Evolutionary conservation across 2,329 filamentous ascomycete genomes (phyloP).

Genomic region (Cordyceps farinosa): DNA sequence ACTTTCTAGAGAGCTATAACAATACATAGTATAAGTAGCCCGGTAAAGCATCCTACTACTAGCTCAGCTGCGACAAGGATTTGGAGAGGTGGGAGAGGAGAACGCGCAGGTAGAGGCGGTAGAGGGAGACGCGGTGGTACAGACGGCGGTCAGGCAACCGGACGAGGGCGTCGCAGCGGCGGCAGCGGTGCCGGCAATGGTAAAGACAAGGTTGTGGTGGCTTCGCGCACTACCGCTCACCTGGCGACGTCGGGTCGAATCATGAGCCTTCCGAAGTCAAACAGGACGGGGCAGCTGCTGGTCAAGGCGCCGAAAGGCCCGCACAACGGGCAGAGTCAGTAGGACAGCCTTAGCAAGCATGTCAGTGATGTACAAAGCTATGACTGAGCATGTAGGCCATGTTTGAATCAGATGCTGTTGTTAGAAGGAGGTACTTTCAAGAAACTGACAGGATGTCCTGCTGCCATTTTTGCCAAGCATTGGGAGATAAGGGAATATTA

Average conservation of each 20-base stretch:
- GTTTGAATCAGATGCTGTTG: too few relatives aligned
- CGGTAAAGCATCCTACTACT: slow-evolving; percentile 22
- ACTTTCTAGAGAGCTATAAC: slow-evolving; percentile 81
- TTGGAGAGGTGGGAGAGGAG: neutral
- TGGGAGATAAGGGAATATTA: too few relatives aligned
- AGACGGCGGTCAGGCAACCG: slow-evolving; percentile 26
- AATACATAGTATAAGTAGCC: slow-evolving; percentile 40
- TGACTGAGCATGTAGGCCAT: slow-evolving; percentile 29
- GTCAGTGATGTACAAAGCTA: slow-evolving; percentile 39
- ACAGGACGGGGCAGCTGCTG: slow-evolving; percentile 40
- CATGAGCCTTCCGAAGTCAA: slow-evolving; percentile 44
- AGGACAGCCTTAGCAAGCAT: slow-evolving; percentile 14
- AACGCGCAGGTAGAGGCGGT: slow-evolving; percentile 30
- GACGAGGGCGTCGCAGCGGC: slow-evolving; percentile 38
- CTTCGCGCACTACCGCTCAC: slow-evolving; percentile 58
- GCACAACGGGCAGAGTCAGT: slow-evolving; percentile 17
- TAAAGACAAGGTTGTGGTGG: slow-evolving; percentile 41
- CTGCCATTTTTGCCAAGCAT: too few relatives aligned
- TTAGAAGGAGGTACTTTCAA: too few relatives aligned
- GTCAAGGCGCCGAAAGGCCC: slow-evolving; percentile 24
- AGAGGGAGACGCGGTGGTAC: slow-evolving; percentile 30
- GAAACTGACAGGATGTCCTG: too few relatives aligned
- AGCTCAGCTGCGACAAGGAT: neutral
- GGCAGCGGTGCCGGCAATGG: slow-evolving; percentile 22
- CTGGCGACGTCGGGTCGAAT: slow-evolving; percentile 60